A percentile compares a stretch with the other conserved stretches of the same genome.
These are phyloP conservation scores for Schizonepeta tenuifolia DNA, from an alignment of 257 asterid species.

Conservation along the genomic window DNA sequence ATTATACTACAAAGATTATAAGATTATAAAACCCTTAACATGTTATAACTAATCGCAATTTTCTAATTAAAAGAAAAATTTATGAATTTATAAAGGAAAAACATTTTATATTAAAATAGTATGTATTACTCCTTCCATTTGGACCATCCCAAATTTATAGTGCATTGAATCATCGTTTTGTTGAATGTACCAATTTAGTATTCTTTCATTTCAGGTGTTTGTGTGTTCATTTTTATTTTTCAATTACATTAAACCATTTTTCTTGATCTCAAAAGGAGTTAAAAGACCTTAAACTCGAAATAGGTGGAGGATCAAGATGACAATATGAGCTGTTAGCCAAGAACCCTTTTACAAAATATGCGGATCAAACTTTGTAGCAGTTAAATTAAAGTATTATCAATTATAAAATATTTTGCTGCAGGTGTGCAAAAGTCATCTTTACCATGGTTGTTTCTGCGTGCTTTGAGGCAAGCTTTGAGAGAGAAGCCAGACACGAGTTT, in stretches of 20 bases:
- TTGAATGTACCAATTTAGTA: not conserved
- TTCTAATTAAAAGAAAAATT: not conserved
- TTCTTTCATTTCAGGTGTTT: not conserved
- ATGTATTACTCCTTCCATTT: not conserved
- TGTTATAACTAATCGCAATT: not conserved
- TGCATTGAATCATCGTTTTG: too few species aligned
- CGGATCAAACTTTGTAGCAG: not conserved
- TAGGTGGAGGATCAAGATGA: not conserved
- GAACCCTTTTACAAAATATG: not conserved
- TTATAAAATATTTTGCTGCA: not conserved
- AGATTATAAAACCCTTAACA: not conserved
- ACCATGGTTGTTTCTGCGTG: not conserved
- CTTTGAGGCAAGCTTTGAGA: not conserved
- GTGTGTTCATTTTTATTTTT: not conserved
- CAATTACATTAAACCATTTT: not conserved
- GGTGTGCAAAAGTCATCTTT: not conserved
- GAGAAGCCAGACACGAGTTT: not conserved
- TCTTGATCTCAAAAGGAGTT: not conserved
- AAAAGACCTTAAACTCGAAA: not conserved
- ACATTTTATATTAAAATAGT: not conserved
- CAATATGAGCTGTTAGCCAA: not conserved
- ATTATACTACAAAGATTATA: not conserved
- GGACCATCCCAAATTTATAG: not conserved
- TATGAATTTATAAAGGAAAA: too few species aligned
- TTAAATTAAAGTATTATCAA: not conserved